Base-by-base conservation (phyloP, 169 alveolate species). In the Cryptosporidium felis region DNA sequence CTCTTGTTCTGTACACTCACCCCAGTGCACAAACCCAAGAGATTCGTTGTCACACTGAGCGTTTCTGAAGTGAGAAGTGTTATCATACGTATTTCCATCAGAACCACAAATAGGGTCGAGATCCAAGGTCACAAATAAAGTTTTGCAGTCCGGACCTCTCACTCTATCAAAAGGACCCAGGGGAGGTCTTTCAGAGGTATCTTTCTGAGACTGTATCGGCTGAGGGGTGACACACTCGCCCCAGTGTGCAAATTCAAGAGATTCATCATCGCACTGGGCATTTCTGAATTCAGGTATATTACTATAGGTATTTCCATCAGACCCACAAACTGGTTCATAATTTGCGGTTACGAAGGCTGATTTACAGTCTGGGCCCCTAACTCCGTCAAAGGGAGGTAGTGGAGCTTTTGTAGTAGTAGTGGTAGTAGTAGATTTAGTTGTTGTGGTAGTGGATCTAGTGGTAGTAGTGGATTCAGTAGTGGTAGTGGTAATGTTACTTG, bases 11-110 rank as follows among this genome's bases (percentile, higher is more conserved):
- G 0, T 28, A 18, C 85, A 74, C 4, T 53, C 56, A 0, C 85
- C 85, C 85, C 85, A 74, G 21, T 74, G 67, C 2, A 56, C 49
- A 6, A 74, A 74, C 30, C 41, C 74, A n/a, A 74, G 56, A 18
- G 18, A 6, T 3, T 26, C 60, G 42, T 74, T 8, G 5, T 74
- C 85, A 40, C 85, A 74, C 21, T 74, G 85, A 53, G 85, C 67
- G 40, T 74, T 74, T 74, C 85, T 74, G 18, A 74, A 74, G 41
- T 2, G 23, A 14, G 67, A 74, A 14, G 38, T 28, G 38, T 74
- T 74, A 6, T n/a, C 18, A 26, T 74, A 74, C 10, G 85, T 51
- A 0, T 10, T 34, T 14, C 85, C 66, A 47, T 74, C 74, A 4
- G 40, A 34, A 12, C 85, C 85, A 74, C 85, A 74, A 8, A 74